phyloP scores from a whole-genome alignment of 2,329 filamentous ascomycete genomes.

The Magnaporthiopsis poae region DNA sequence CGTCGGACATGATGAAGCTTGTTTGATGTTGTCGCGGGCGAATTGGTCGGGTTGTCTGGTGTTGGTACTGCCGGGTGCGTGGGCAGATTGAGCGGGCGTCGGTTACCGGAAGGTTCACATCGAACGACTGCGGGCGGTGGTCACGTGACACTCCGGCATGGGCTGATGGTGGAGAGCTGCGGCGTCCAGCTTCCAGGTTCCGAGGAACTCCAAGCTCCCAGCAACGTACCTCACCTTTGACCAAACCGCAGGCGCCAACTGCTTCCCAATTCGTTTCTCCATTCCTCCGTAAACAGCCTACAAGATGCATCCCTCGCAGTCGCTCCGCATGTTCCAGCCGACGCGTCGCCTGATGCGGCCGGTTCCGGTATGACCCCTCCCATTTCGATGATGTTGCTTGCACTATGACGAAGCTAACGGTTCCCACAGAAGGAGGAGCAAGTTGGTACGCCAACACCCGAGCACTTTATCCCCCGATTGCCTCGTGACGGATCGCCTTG shows the following conservation, averaged over 20 bases:
- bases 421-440: conserved; percentile 54
- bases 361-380: conserved; percentile 52
- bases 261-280: conserved; percentile 17
- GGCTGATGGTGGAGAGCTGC: too few relatives aligned
- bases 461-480: too few relatives aligned
- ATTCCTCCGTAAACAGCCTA: too few relatives aligned
- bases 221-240: too few relatives aligned
- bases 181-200: too few relatives aligned
- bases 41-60: conserved; percentile 17
- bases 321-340: conserved; percentile 58
- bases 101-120: neutral
- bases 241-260: neutral
- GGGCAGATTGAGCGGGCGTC: neutral
- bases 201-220: too few relatives aligned
- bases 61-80: neutral
- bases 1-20: conserved; percentile 74
- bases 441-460: conserved; percentile 44
- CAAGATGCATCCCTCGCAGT: conserved; percentile 57
- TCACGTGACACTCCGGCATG: too few relatives aligned
- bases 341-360: conserved; percentile 59
- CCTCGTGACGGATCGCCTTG: neutral
- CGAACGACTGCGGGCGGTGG: neutral
- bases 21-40: conserved; percentile 13
- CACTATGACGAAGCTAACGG: too few relatives aligned
- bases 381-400: too few relatives aligned